Base-by-base conservation (phyloP, 768 basidiomycete species). In the Suillus subaureus region DNA sequence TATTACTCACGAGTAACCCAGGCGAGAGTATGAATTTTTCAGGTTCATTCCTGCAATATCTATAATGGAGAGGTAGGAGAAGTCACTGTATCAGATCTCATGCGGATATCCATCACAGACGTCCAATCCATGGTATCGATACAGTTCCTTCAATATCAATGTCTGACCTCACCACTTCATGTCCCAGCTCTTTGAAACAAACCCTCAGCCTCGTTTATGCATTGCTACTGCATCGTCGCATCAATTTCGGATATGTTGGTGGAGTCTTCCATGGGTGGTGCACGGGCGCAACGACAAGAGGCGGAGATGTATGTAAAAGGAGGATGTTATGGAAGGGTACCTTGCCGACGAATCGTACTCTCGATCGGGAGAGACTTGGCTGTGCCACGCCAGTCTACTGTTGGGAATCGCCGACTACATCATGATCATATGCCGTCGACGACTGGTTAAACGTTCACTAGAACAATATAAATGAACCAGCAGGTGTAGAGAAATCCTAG, bases 221-320 rank as follows among this genome's bases (percentile, higher is more conserved):
- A 89, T 0, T 92, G 89, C 66, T 89, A 91, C 70, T 85, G 89
- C 42, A 82, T 92, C 61, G 83, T 91, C n/a, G 86, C 87, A 0
- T 85, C 87, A 0, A 84, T 82, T 66, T 73, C 82, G 15, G 88
- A 80, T 62, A 47, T 45, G 78, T 90, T 18, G 89, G 88, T 4
- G 89, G 89, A 0, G 90, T 87, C 71, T 78, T 75, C 60, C 89
- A 88, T 28, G 85, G 89, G 74, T 88, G 86, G 85, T 84, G 82
- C 4, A 79, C 75, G 45, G 73, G 77, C n/a, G 71, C 77, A 64
- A 80, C 79, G 52, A 35, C 51, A 57, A 57, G 56, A 33, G 40
- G 6, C 85, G 28, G 76, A 78, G 35, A 72, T 88, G 42, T 75
- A 89, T 13, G 73, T 71, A 49, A n/a, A 68, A 73, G 56, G 88